Evolutionary conservation across 176 grass and related monocot species (phyloP), one percentile per base, ranked within the genome.

Genomic region (Hordeum marinum): DNA sequence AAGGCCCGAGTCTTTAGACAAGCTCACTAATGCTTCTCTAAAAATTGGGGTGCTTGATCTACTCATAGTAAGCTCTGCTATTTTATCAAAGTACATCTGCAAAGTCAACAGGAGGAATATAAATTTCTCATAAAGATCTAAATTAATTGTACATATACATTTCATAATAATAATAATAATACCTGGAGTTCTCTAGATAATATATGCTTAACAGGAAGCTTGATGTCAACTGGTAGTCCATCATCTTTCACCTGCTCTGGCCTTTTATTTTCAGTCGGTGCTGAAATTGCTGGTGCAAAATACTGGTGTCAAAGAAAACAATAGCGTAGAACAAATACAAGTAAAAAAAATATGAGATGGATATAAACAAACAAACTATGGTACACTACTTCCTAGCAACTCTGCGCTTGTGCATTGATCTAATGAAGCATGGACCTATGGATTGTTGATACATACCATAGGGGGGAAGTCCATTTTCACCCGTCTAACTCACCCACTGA

Each of bases 11-110:
- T 98, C 96, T 83, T 85, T 90, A 60, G 96, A 86, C 80, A 98
- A 89, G 90, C 96, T 95, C 62, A 95, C 77, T 92, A 98, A 92
- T 75, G 96, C 93, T 83, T 98, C 91, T 86, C 91, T 95, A 77
- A 95, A 98, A 21, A 91, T 26, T 17, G 50, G 32, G 5, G 89
- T 92, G 2, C 90, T 91, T 45, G 96, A 86, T 80, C 91, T 95
- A 85, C 84, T 87, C 64, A 98, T 69, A n/a, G 87, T 95, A 86
- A 95, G 91, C 78, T 95, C 96, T 23, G 85, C 92, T 75, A 98
- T 95, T 89, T 98, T 98, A 75, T 98, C 96, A 52, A 98, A 98
- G 70, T 98, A 98, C 77, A 93, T 81, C 96, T 98, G 89, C 81
- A 91, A 72, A 85, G 45, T n/a, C 54, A 72, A 90, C 4, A 46